These are phyloP conservation scores for Exutisphaerella laricina DNA, from an alignment of 2,329 filamentous ascomycete genomes.

Conservation along the genomic window DNA sequence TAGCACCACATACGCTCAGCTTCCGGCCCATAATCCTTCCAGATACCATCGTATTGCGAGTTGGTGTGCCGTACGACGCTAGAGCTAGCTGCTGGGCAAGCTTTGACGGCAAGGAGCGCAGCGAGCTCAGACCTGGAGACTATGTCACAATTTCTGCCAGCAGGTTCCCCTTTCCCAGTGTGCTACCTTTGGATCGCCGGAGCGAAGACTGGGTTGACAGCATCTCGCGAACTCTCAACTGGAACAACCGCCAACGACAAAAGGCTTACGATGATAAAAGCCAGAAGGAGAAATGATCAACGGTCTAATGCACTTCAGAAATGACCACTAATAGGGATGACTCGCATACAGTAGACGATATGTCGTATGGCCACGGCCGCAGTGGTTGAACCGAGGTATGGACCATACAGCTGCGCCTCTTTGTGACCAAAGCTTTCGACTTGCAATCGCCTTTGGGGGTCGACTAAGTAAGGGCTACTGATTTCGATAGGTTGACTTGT, in stretches of 20 bases:
- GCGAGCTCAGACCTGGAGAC: conserved; percentile 67
- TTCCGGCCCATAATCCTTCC: conserved; percentile 96
- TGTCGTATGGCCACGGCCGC: no score
- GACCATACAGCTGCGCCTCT: no score
- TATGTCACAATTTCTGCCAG: conserved; percentile 81
- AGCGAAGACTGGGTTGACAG: conserved; percentile 79
- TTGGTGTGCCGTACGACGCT: conserved; percentile 92
- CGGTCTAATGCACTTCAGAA: no score
- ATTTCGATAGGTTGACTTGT: no score
- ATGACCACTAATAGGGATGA: no score
- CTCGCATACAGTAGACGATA: no score
- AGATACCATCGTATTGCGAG: conserved; percentile 86
- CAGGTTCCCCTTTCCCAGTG: conserved; percentile 72
- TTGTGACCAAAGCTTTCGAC: no score
- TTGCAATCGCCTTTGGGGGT: no score
- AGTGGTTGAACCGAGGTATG: no score
- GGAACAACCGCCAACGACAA: conserved; percentile 75
- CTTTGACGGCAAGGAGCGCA: conserved; percentile 87
- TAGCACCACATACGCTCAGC: conserved; percentile 89
- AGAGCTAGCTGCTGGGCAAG: conserved; percentile 91
- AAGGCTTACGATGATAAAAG: conserved; percentile 50
- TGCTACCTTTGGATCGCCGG: conserved; percentile 62
- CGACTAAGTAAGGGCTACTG: no score
- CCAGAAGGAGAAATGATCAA: conserved; percentile 1
- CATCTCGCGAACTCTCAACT: conserved; percentile 71